These are phyloP conservation scores for Geosmithia putterillii DNA, from an alignment of 2,329 filamentous ascomycete genomes.

Conservation along the genomic window DNA sequence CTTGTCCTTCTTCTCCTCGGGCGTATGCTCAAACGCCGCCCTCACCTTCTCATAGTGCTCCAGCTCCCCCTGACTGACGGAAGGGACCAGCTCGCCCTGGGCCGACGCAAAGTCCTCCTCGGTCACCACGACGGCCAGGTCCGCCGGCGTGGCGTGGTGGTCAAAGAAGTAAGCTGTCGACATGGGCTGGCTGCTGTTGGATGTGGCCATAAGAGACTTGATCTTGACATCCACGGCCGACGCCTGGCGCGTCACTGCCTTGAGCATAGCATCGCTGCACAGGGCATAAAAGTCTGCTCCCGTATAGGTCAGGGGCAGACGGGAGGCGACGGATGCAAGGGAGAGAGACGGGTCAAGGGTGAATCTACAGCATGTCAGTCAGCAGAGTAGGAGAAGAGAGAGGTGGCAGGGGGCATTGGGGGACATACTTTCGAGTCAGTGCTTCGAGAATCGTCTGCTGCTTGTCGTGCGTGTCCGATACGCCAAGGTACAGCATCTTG, in stretches of 20 bases:
- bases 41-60: constrained; percentile 82
- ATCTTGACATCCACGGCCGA: constrained; percentile 76
- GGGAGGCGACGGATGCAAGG: constrained; percentile 58
- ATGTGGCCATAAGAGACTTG: constrained; percentile 46
- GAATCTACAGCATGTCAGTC: constrained; percentile 49
- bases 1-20: constrained; percentile 20
- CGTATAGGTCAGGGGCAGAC: constrained; percentile 88
- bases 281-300: constrained; percentile 95
- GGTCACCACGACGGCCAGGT: constrained; percentile 76
- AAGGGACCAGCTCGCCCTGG: constrained; percentile 67
- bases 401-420: constrained; percentile 2
- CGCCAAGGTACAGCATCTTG: constrained; percentile 95
- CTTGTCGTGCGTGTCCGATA: constrained; percentile 94
- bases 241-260: constrained; percentile 88
- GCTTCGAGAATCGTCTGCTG: constrained; percentile 91
- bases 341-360: constrained; percentile 70
- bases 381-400: neutral
- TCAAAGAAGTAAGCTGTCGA: constrained; percentile 94
- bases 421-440: constrained; percentile 75
- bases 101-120: constrained; percentile 63
- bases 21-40: constrained; percentile 58
- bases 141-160: constrained; percentile 70
- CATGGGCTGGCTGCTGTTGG: constrained; percentile 26
- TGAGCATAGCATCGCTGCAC: constrained; percentile 97
- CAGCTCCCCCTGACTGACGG: constrained; percentile 84